phyloP scores from a whole-genome alignment of 352 stramenopile species.

The Globisporangium paroecandrum region DNA sequence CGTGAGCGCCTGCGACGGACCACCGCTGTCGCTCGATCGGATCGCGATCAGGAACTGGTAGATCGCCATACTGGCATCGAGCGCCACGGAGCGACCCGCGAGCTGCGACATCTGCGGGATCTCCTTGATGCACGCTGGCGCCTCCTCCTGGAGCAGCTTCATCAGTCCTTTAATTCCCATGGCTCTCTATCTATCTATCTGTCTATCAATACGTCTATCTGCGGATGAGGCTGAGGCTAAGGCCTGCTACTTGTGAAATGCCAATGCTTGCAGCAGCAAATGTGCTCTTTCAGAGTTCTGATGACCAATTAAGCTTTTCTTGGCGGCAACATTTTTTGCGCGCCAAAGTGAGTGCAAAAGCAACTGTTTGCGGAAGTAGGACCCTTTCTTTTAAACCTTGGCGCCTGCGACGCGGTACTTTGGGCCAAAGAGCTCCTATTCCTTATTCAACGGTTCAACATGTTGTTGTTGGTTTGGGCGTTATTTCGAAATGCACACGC shows the following conservation, averaged over 20 bases:
- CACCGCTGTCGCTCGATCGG: conserved; percentile 79
- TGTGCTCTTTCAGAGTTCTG: not conserved
- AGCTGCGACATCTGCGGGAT: conserved; percentile 92
- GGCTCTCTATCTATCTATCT: not conserved
- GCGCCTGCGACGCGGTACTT: conserved; percentile 52
- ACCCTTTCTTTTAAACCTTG: conserved; percentile 39
- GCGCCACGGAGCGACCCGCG: conserved; percentile 95
- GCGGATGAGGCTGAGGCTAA: too few relatives aligned
- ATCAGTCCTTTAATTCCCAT: conserved; percentile 99
- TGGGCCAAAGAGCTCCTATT: conserved; percentile 61
- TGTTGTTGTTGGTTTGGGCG: conserved; percentile 10
- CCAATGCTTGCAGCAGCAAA: not conserved
- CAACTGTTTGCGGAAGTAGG: too few relatives aligned
- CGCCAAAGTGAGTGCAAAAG: not conserved
- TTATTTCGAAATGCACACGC: not conserved
- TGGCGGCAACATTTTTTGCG: not conserved
- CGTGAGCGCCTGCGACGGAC: conserved; percentile 91
- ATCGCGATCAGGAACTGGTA: conserved; percentile 98
- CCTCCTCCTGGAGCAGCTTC: conserved; percentile 98
- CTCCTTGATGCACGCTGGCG: conserved; percentile 94
- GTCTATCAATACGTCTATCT: not conserved
- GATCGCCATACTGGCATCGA: conserved; percentile 99
- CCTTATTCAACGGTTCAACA: conserved; percentile 63
- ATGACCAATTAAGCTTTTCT: conserved; percentile 4
- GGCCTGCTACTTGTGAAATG: conserved; percentile 4